These are phyloP conservation scores for Tieghemostelium lacteum DNA, from an alignment of 78 protist genomes.

Conservation along the genomic window DNA sequence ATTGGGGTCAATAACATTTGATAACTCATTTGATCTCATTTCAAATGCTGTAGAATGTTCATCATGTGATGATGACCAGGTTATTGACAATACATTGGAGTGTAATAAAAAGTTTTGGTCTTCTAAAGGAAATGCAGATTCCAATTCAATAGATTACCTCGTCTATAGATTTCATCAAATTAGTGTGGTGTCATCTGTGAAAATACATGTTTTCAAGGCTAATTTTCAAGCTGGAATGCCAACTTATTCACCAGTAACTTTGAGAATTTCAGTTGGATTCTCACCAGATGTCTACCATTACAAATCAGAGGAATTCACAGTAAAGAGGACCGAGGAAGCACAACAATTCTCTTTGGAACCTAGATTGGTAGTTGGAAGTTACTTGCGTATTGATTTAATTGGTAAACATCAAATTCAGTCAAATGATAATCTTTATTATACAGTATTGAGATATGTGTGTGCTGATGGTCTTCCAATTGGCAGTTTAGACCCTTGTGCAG, in stretches of 20 bases:
- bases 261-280: constrained; percentile 48
- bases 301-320: constrained; percentile 23
- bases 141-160: constrained; percentile 12
- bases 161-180: constrained; percentile 52
- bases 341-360: constrained; percentile 58
- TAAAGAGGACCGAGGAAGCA: constrained; percentile 41
- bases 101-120: constrained; percentile 39
- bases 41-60: constrained; percentile 8
- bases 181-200: constrained; percentile 53
- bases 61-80: constrained; percentile 22
- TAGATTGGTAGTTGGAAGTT: constrained; percentile 41
- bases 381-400: constrained; percentile 31
- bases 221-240: constrained; percentile 38
- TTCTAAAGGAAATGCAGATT: constrained; percentile 22
- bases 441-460: constrained; percentile 31
- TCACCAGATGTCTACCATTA: constrained; percentile 28
- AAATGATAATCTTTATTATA: constrained; percentile 24
- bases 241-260: constrained; percentile 39
- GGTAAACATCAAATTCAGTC: constrained; percentile 58
- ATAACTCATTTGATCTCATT: constrained; percentile 30
- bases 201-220: constrained; percentile 39
- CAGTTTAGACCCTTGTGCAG: constrained; percentile 1
- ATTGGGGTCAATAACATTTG: constrained; percentile 32
- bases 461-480: constrained; percentile 58
- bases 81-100: constrained; percentile 36